phyloP scores from a whole-genome alignment of 2,329 filamentous ascomycete species.

The Fusarium secorum region DNA sequence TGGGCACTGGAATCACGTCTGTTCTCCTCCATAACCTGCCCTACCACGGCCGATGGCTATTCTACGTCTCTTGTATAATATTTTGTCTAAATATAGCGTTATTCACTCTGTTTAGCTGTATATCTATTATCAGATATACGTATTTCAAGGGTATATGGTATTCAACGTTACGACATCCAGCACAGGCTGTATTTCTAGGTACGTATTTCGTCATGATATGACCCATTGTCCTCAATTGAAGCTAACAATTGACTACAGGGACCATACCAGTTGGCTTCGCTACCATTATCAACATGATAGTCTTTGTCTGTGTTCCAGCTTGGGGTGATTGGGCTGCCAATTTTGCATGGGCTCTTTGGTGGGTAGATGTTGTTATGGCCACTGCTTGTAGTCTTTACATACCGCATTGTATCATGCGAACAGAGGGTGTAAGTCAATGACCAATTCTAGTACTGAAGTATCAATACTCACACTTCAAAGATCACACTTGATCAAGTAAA shows the following conservation, averaged over 20 bases:
- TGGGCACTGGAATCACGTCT: constrained; percentile 71
- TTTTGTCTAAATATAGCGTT: constrained; percentile 64
- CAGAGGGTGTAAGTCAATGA: constrained; percentile 45
- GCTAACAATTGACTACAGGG: constrained; percentile 49
- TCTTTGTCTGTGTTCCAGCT: constrained; percentile 62
- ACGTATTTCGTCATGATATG: neutral
- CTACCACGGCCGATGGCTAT: constrained; percentile 62
- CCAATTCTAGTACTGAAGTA: neutral
- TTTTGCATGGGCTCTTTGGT: constrained; percentile 63
- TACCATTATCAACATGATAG: constrained; percentile 68
- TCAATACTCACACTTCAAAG: neutral
- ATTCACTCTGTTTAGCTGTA: constrained; percentile 58
- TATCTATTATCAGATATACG: constrained; percentile 64
- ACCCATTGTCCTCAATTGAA: neutral
- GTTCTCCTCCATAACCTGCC: constrained; percentile 66
- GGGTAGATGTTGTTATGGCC: constrained; percentile 57
- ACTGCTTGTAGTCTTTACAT: constrained; percentile 56
- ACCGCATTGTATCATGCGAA: constrained; percentile 56
- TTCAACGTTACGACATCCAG: constrained; percentile 68
- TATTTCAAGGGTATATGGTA: constrained; percentile 68
- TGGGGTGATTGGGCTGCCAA: constrained; percentile 63
- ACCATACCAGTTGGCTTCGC: constrained; percentile 70
- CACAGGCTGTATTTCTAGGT: constrained; percentile 55
- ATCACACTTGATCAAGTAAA: constrained; percentile 56
- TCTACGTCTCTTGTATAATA: constrained; percentile 63